phyloP scores from a whole-genome alignment of 305 asterid species.

The Fraxinus velutina region DNA sequence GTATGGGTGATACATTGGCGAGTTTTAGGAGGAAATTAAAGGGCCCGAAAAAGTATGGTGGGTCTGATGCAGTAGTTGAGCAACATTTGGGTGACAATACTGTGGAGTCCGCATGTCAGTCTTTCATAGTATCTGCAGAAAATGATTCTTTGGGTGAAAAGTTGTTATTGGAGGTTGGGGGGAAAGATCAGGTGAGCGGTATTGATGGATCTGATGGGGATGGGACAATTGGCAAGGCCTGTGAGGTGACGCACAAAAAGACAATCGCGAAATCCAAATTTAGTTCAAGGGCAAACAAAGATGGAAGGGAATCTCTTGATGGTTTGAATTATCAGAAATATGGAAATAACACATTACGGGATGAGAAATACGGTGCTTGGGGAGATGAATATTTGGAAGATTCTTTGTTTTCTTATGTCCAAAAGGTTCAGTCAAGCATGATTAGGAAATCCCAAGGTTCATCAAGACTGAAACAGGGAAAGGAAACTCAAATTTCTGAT shows the following conservation, averaged over 20 bases:
- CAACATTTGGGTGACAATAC: constrained; percentile 28
- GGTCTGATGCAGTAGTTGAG: constrained; percentile 32
- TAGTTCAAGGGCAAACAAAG: constrained; percentile 26
- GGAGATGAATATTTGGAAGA: constrained; percentile 57
- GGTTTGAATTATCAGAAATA: constrained; percentile 25
- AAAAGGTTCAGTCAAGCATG: constrained; percentile 58
- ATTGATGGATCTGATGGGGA: constrained; percentile 37
- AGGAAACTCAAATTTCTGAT: constrained; percentile 34
- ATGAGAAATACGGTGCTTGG: constrained; percentile 34
- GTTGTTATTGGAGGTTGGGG: constrained; percentile 31
- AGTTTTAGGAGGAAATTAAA: constrained; percentile 78
- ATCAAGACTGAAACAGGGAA: constrained; percentile 43
- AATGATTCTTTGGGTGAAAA: constrained; percentile 30
- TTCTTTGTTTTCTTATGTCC: constrained; percentile 61
- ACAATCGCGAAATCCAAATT: constrained; percentile 44
- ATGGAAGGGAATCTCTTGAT: constrained; percentile 28
- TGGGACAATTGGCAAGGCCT: constrained; percentile 31
- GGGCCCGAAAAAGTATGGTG: constrained; percentile 65
- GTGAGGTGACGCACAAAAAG: constrained; percentile 32
- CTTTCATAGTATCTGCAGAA: constrained; percentile 30
- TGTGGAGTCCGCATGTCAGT: constrained; percentile 30
- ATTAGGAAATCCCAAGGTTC: constrained; percentile 42
- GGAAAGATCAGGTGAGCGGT: constrained; percentile 27
- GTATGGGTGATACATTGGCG: constrained; percentile 93
- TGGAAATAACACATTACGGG: constrained; percentile 21